These are phyloP conservation scores for Gentiana macrophylla DNA, from an alignment of 257 asterid species.

Conservation along the genomic window DNA sequence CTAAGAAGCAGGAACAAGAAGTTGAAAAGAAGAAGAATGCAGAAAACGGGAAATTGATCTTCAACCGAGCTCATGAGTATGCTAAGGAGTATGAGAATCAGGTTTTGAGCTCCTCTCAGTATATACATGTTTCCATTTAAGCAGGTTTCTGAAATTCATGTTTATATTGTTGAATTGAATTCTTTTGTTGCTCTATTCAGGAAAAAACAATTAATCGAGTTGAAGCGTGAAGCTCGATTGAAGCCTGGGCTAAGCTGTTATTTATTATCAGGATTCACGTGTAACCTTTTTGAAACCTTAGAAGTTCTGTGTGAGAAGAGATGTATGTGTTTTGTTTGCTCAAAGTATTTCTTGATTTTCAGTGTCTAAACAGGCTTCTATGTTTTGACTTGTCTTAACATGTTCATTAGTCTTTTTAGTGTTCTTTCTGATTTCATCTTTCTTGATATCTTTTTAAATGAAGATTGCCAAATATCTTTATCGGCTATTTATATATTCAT, in stretches of 20 bases:
- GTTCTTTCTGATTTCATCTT: no score
- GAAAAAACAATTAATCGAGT: conserved; percentile 43
- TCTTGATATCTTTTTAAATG: no score
- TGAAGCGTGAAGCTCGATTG: conserved; percentile 79
- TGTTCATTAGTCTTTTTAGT: no score
- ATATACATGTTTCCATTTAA: neutral
- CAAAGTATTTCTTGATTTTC: no score
- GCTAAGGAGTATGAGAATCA: conserved; percentile 42
- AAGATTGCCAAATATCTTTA: no score
- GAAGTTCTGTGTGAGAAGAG: no score
- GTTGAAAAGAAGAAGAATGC: conserved; percentile 38
- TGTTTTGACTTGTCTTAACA: no score
- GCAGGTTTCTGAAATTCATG: no score
- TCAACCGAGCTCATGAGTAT: conserved; percentile 34
- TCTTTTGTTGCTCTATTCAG: conserved; percentile 1
- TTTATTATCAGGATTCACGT: conserved; percentile 66
- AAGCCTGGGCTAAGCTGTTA: conserved; percentile 67
- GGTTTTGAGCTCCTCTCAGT: conserved; percentile 8
- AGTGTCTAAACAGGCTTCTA: no score
- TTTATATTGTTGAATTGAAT: neutral
- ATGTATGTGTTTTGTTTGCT: no score
- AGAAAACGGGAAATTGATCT: conserved; percentile 43
- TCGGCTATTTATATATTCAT: no score
- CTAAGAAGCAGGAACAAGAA: conserved; percentile 34
- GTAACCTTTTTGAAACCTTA: conserved; percentile 12